Base-by-base conservation (phyloP, 805 yeast genomes). In the Monosporozyma unispora region DNA sequence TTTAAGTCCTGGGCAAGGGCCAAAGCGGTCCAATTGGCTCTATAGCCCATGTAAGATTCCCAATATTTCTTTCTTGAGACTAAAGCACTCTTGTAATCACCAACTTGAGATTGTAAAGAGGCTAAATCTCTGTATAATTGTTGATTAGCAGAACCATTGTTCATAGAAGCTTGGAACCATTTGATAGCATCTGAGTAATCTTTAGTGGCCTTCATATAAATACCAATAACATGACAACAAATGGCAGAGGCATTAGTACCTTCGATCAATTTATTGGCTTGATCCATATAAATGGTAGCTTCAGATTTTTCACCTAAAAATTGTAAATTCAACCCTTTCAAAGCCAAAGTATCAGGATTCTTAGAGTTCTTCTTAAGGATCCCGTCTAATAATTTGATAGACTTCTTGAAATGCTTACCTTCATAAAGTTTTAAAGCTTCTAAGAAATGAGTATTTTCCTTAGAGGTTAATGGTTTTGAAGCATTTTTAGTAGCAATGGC, bases 11-110 rank as follows among this genome's bases (percentile, higher is more conserved):
- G 87, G 1, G 97, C 96, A 41, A 88, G 75, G 1, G 96, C 96
- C 47, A 85, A 74, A 0, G 84, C 82, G 1, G 95, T 85, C 96
- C 96, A 90, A 62, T 87, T 86, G 53, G 91, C 89, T 55, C 96
- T 77, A 63, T 80, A 86, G 0, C 95, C 95, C 10, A 93, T 81
- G 57, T 78, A 82, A 23, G 77, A 75, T 58, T 84, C 86, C 66
- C 93, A 74, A 58, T 80, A 81, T 37, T 74, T 73, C 52, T 78
- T 80, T 58, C 97, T 77, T 1, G 91, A 77, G 10, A 70, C 77
- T 4, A 78, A 74, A 53, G 84, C 74, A 22, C 74, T 74, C 57
- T 77, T 78, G 62, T 72, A 87, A 60, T 87, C 90, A 52, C 96
- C 80, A 54, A 75, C 72, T 59, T 93, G 98, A 27, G 85, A 71